Conservation (phyloP, 176 grass and related monocot genomes). For the Rhynchospora pubera region DNA sequence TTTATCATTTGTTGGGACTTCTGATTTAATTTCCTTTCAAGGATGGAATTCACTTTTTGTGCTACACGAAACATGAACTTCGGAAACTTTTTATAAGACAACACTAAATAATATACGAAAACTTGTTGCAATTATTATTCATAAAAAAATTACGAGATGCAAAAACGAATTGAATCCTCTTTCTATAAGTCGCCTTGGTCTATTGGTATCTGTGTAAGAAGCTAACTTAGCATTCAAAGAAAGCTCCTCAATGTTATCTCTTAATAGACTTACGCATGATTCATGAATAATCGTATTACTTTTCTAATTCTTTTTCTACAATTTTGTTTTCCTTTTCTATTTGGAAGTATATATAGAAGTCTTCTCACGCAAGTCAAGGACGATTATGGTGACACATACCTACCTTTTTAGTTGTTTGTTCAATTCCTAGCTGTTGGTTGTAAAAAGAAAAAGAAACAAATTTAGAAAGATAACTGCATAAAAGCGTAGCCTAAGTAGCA, state of each 20-base stretch:
- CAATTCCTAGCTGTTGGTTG: background rate
- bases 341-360: background rate
- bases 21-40: no score
- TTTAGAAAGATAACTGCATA: background rate
- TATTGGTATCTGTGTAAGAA: background rate
- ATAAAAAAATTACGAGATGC: background rate
- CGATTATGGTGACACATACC: slow-evolving; percentile 17
- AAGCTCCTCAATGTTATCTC: background rate
- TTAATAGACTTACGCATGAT: background rate
- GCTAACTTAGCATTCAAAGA: slow-evolving; percentile 6
- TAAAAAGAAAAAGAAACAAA: background rate
- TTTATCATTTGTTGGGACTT: no score
- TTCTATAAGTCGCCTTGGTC: background rate
- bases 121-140: background rate
- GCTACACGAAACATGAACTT: no score
- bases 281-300: background rate
- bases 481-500: background rate
- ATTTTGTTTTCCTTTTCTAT: background rate
- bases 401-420: background rate
- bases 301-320: background rate
- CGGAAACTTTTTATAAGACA: background rate
- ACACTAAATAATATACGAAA: background rate
- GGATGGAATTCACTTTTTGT: no score
- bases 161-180: background rate
- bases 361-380: background rate